phyloP scores from a whole-genome alignment of 202 grass and related monocot genomes.

The Schoenoplectus tabernaemontani region DNA sequence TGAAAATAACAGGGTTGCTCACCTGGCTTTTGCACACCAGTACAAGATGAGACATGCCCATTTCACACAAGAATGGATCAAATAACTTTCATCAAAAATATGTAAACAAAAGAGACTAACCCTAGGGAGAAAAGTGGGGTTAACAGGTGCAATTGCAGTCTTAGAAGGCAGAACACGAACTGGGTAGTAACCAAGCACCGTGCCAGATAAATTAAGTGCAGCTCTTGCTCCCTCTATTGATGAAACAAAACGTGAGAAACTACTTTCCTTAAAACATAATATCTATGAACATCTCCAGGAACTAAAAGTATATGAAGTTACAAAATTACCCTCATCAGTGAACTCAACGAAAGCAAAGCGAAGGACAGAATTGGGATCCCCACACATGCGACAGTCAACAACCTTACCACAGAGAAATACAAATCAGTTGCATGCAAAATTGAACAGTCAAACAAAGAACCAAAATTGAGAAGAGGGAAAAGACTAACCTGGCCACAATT shows the following conservation, averaged over 20 bases:
- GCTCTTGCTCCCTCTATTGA: constrained; percentile 71
- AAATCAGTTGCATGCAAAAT: not conserved
- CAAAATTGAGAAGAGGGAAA: constrained; percentile 14
- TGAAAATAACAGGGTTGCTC: constrained; percentile 7
- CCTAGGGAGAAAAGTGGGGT: constrained; percentile 88
- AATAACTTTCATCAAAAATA: not conserved
- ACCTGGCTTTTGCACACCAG: not conserved
- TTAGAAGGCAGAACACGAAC: constrained; percentile 93
- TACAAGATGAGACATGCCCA: not conserved
- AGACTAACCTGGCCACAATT: constrained; percentile 67
- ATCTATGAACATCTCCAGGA: not conserved
- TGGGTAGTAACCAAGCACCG: constrained; percentile 93
- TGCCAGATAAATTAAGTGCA: constrained; percentile 82
- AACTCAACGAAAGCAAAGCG: constrained; percentile 99
- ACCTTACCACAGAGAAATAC: constrained; percentile 43
- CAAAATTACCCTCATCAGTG: constrained; percentile 87
- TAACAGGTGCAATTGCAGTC: constrained; percentile 96
- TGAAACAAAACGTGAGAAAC: constrained; percentile 9
- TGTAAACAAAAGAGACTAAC: constrained; percentile 33
- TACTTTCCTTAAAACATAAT: not conserved
- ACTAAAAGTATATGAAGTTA: not conserved
- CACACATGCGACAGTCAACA: constrained; percentile 98
- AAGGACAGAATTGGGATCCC: constrained; percentile 96
- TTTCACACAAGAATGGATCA: not conserved
- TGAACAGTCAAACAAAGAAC: not conserved